Conservation (phyloP, 2,329 filamentous ascomycete genomes). For the Celoporthe dispersa region DNA sequence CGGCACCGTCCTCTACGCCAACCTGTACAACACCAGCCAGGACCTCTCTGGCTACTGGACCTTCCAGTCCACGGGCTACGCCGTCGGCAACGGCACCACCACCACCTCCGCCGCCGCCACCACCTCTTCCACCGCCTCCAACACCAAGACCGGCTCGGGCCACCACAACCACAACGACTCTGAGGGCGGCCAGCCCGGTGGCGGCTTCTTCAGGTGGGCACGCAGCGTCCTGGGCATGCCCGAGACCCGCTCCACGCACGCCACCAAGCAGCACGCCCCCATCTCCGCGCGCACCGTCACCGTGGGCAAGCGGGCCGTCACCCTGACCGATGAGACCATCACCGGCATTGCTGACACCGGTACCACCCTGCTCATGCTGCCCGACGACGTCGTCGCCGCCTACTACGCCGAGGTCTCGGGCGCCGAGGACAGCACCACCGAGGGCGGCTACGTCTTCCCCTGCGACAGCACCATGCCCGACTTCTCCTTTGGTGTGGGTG, state of each 20-base stretch:
- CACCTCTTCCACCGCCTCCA: background rate
- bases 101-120: conserved; percentile 10
- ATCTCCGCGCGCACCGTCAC: conserved; percentile 2
- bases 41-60: conserved; percentile 43
- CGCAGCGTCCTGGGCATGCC: conserved; percentile 6
- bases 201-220: conserved; percentile 12
- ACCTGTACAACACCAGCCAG: conserved; percentile 35
- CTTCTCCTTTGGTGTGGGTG: conserved; percentile 48
- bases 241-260: background rate
- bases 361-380: conserved; percentile 53
- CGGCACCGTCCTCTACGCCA: conserved; percentile 40
- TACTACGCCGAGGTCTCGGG: conserved; percentile 51
- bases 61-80: conserved; percentile 41
- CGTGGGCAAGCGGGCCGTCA: conserved; percentile 17
- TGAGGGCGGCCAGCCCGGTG: background rate
- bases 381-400: conserved; percentile 45
- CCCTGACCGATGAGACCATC: conserved; percentile 35
- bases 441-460: conserved; percentile 49
- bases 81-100: conserved; percentile 35
- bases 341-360: conserved; percentile 55
- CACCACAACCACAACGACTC: background rate
- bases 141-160: background rate
- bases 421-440: conserved; percentile 39
- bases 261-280: conserved; percentile 21
- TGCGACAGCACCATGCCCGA: conserved; percentile 48